Base-by-base conservation (phyloP, 345 rosid genomes). In the Brassica incana region DNA sequence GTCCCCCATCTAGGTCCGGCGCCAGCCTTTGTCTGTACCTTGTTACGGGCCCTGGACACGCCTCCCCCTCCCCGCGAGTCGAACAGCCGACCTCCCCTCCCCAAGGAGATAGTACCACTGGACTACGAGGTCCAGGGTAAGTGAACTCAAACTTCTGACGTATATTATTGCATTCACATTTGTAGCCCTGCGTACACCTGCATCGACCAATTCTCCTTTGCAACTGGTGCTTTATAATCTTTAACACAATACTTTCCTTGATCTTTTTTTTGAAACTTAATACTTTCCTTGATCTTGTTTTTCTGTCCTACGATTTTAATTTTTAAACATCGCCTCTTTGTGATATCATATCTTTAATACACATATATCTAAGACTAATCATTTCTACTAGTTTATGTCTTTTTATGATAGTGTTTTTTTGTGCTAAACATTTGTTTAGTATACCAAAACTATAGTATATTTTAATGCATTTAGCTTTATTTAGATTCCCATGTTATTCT, bases 111-210 rank as follows among this genome's bases (percentile, higher is more conserved):
- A n/a, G n/a, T n/a, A n/a, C n/a, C n/a, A n/a, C n/a, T n/a, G n/a
- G n/a, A n/a, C n/a, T n/a, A n/a, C n/a, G n/a, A n/a, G n/a, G n/a
- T n/a, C n/a, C n/a, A n/a, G n/a, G n/a, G n/a, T n/a, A n/a, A n/a
- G n/a, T n/a, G n/a, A n/a, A n/a, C n/a, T n/a, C 10, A 30, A 69
- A 50, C 50, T 33, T 71, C 50, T 71, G 64, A 58, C 45, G 35
- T 54, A 1, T n/a, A 64, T 64, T 30, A 64, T n/a, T 64, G 40
- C 38, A 3, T 64, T 6, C 8, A 14, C 66, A 62, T 27, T 12
- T 11, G 66, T 29, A 62, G 8, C 66, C 35, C 5, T 29, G 66
- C 16, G 38, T 62, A 29, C 32, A 60, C 30, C 15, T 60, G 64
- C 64, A 23, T 59, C 64, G 14, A 10, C 29, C 4, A 23, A 9